Percentiles rank a stretch among this genome's conserved stretches.
Conservation (phyloP, 305 asterid species). For the Coffea humblotiana region DNA sequence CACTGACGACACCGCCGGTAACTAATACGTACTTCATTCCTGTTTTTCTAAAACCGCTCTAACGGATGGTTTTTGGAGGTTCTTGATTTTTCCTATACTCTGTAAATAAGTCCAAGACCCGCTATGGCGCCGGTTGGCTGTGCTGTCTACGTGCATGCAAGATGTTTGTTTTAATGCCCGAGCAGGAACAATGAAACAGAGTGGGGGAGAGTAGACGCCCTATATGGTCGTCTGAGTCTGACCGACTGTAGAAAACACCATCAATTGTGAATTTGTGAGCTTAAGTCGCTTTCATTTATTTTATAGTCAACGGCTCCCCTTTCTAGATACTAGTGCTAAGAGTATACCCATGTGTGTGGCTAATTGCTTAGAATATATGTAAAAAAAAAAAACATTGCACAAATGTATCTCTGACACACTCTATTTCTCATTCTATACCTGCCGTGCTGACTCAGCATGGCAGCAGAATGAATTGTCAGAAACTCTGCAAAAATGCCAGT, state of each 20-base stretch:
- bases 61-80: constrained; percentile 8
- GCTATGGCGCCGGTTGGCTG: neutral
- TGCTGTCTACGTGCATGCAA: neutral
- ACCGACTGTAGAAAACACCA: neutral
- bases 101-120: neutral
- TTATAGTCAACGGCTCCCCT: neutral
- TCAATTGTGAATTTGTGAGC: too few relatives aligned
- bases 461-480: too few relatives aligned
- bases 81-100: neutral
- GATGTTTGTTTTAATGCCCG: constrained; percentile 23
- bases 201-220: too few relatives aligned
- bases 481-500: too few relatives aligned
- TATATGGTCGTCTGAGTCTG: neutral
- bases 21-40: constrained; percentile 86
- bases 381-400: too few relatives aligned
- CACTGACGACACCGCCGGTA: constrained; percentile 98
- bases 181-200: constrained; percentile 19
- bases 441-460: too few relatives aligned
- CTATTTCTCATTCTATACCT: too few relatives aligned
- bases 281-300: neutral
- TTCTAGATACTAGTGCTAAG: too few relatives aligned
- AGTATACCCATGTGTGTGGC: too few relatives aligned
- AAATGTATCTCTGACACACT: too few relatives aligned
- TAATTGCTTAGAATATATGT: too few relatives aligned
- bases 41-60: neutral